These are phyloP conservation scores for Eucalyptus curtisii DNA, from an alignment of 345 rosid species.

Conservation along the genomic window DNA sequence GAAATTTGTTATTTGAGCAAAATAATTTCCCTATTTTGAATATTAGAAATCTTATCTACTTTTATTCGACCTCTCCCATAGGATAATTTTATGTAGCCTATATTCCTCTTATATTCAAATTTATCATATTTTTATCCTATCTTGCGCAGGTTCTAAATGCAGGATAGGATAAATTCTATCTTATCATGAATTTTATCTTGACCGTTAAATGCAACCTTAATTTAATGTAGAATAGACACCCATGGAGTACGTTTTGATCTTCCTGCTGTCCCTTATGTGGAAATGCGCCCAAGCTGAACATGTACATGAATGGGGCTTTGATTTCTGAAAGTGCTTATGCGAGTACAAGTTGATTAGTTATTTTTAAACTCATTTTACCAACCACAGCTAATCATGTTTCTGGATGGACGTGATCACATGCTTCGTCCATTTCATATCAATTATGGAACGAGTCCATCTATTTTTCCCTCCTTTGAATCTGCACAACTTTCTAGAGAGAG, in stretches of 20 bases:
- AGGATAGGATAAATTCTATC: accelerated
- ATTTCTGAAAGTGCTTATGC: not conserved
- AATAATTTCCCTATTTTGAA: too few relatives aligned
- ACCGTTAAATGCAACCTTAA: too few relatives aligned
- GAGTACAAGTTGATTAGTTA: not conserved
- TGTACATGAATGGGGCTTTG: not conserved
- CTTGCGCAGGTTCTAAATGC: accelerated
- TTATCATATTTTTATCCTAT: too few relatives aligned
- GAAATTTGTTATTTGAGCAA: too few relatives aligned
- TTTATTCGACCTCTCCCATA: accelerated
- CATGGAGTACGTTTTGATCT: not conserved
- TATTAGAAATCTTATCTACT: too few relatives aligned
- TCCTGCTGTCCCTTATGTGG: not conserved
- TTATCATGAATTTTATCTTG: too few relatives aligned
- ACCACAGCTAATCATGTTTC: not conserved
- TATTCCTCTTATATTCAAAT: too few relatives aligned
- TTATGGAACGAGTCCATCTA: not conserved
- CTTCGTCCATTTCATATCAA: not conserved
- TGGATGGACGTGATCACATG: not conserved
- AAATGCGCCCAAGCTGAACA: not conserved
- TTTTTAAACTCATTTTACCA: not conserved
- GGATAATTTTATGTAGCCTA: too few relatives aligned
- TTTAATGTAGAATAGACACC: not conserved
- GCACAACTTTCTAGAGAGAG: not conserved
- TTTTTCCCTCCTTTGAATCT: not conserved